These are phyloP conservation scores for Kodamaea neixiangensis DNA, from an alignment of 805 yeast genomes.

Conservation along the genomic window DNA sequence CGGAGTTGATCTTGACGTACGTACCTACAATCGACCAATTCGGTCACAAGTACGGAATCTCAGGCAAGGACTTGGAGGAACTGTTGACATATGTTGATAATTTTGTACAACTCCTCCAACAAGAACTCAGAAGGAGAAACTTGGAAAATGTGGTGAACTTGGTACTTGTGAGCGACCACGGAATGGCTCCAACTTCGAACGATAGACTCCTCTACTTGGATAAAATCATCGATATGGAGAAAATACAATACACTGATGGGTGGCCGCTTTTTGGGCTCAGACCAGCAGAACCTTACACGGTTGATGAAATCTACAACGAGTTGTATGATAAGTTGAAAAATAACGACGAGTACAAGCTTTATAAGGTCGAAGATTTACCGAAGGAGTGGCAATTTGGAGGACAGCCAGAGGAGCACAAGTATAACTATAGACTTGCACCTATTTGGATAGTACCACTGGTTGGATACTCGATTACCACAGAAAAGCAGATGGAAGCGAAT, in stretches of 20 bases:
- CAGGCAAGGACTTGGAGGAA: slow-evolving; percentile 55
- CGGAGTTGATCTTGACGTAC: slow-evolving; percentile 74
- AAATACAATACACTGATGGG: slow-evolving; percentile 68
- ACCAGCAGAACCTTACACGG: slow-evolving; percentile 45
- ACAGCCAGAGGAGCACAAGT: slow-evolving; percentile 31
- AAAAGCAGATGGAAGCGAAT: slow-evolving; percentile 52
- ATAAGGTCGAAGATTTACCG: slow-evolving; percentile 54
- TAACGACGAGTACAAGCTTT: slow-evolving; percentile 45
- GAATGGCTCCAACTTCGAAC: slow-evolving; percentile 86
- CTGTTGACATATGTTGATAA: slow-evolving; percentile 67
- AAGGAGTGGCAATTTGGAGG: slow-evolving; percentile 59
- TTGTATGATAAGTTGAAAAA: slow-evolving; percentile 33
- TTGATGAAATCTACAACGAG: slow-evolving; percentile 49
- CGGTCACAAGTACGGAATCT: slow-evolving; percentile 73
- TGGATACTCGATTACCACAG: slow-evolving; percentile 75
- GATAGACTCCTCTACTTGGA: slow-evolving; percentile 71
- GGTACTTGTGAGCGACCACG: slow-evolving; percentile 85
- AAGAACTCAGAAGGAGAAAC: slow-evolving; percentile 54
- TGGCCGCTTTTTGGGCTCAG: slow-evolving; percentile 86
- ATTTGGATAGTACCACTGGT: slow-evolving; percentile 82
- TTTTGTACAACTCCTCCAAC: slow-evolving; percentile 52
- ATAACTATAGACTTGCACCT: slow-evolving; percentile 72
- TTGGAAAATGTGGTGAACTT: slow-evolving; percentile 68
- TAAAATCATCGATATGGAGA: slow-evolving; percentile 57
- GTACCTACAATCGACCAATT: slow-evolving; percentile 81